Conservation (phyloP, 1,284 basidiomycete species). For the Inonotus hispidus region DNA sequence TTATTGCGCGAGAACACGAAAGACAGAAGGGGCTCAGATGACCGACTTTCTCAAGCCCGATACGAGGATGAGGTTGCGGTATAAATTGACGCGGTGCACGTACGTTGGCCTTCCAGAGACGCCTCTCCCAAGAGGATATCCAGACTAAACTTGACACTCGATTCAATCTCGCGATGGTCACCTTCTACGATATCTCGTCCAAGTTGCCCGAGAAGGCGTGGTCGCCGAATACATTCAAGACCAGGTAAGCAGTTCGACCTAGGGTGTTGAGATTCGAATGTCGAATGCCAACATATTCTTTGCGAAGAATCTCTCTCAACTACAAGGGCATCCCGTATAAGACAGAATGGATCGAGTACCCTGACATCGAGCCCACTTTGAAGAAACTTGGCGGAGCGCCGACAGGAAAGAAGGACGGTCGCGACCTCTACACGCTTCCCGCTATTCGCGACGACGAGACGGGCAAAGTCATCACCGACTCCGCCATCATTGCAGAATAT, state of each 20-base stretch:
- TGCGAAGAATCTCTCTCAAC: slow-evolving; percentile 7
- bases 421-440: slow-evolving; percentile 17
- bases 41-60: too few species aligned
- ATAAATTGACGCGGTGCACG: background rate
- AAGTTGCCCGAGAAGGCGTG: slow-evolving; percentile 13
- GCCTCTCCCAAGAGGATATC: too few species aligned
- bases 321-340: slow-evolving; percentile 19
- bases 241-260: slow-evolving; percentile 9
- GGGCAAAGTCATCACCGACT: slow-evolving; percentile 19
- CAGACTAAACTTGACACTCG: too few species aligned
- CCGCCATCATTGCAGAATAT: slow-evolving; percentile 20
- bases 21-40: too few species aligned
- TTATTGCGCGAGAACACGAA: too few species aligned
- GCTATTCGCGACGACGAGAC: slow-evolving; percentile 19
- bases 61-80: too few species aligned
- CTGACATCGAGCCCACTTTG: slow-evolving; percentile 20
- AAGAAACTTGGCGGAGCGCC: slow-evolving; percentile 19
- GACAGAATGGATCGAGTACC: slow-evolving; percentile 21
- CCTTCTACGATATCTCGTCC: slow-evolving; percentile 17
- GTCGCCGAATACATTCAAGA: slow-evolving; percentile 21
- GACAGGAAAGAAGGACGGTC: slow-evolving; percentile 11
- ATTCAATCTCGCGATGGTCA: slow-evolving; percentile 4
- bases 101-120: too few species aligned
- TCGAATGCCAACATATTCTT: background rate
- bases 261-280: background rate